Percentiles rank a stretch among this genome's conserved stretches.
Conservation (phyloP, 768 basidiomycete genomes). For the Xanthoconium stramineum region DNA sequence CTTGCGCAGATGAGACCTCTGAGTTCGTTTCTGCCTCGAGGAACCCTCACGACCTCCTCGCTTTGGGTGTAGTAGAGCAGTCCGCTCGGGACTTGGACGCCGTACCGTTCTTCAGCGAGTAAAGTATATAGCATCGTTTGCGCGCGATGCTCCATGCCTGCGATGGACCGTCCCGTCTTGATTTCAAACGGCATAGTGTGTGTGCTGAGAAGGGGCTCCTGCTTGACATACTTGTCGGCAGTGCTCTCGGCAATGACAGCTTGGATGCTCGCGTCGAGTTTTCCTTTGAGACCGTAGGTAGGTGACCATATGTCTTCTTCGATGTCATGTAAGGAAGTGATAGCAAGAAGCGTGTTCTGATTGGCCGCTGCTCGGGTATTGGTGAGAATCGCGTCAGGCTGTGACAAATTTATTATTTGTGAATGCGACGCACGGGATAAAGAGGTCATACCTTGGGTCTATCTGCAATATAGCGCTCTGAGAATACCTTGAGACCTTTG, state of each 20-base stretch:
- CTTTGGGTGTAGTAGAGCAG: slow-evolving; percentile 93
- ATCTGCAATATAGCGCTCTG: slow-evolving; percentile 60
- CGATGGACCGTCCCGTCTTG: slow-evolving; percentile 83
- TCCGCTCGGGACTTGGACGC: slow-evolving; percentile 73
- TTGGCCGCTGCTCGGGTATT: slow-evolving; percentile 58
- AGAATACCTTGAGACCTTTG: slow-evolving; percentile 62
- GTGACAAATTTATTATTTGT: not conserved
- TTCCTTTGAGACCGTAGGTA: slow-evolving; percentile 91
- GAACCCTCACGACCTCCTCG: slow-evolving; percentile 82
- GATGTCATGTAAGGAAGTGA: slow-evolving; percentile 75
- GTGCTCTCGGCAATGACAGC: slow-evolving; percentile 54
- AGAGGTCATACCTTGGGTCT: slow-evolving; percentile 54
- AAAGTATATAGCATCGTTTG: slow-evolving; percentile 98
- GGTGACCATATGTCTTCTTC: slow-evolving; percentile 99
- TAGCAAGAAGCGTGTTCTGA: slow-evolving; percentile 59
- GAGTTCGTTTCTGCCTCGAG: slow-evolving; percentile 77
- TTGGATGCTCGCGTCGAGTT: slow-evolving; percentile 87
- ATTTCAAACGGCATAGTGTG: slow-evolving; percentile 81
- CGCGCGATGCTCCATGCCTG: slow-evolving; percentile 89
- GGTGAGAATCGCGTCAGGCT: slow-evolving; percentile 65
- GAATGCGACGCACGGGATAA: not conserved
- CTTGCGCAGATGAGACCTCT: slow-evolving; percentile 75
- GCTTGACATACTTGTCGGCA: slow-evolving; percentile 16
- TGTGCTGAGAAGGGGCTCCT: slow-evolving; percentile 19
- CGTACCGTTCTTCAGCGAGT: slow-evolving; percentile 88